Conservation (phyloP, 1,284 basidiomycete species). For the Earliella scabrosa region DNA sequence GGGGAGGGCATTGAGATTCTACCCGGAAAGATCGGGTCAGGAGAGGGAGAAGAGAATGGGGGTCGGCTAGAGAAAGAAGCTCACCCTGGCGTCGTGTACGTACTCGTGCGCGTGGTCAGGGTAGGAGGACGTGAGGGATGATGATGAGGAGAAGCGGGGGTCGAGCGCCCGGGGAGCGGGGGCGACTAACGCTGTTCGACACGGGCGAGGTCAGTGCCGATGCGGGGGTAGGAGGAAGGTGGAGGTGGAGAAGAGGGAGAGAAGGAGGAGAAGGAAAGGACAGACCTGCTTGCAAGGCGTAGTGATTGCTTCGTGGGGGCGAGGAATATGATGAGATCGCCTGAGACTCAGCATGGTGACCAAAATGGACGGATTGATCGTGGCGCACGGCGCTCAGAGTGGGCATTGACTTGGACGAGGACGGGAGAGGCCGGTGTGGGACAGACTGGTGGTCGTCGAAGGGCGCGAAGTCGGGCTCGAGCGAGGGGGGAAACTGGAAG, state of each 20-base stretch:
- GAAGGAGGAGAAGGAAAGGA: background rate
- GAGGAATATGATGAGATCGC: background rate
- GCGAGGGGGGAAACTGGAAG: constrained; percentile 21
- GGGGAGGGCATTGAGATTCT: background rate
- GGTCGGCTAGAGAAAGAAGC: background rate
- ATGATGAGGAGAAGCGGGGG: background rate
- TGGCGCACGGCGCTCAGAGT: background rate
- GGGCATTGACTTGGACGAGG: no score
- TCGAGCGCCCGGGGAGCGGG: background rate
- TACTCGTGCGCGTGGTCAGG: background rate
- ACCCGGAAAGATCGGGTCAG: background rate
- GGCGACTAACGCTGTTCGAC: background rate
- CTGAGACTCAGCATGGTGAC: no score
- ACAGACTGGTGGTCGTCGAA: background rate
- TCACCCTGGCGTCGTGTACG: background rate
- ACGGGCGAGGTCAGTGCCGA: background rate
- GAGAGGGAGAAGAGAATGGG: background rate
- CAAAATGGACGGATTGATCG: background rate
- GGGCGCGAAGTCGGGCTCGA: constrained; percentile 13
- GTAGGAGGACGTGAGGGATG: background rate
- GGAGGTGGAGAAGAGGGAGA: no score
- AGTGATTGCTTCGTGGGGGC: constrained; percentile 1
- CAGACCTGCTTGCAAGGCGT: background rate
- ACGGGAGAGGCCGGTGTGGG: background rate
- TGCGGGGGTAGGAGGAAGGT: no score